A percentile compares a stretch with the other conserved stretches of the same genome.
phyloP scores from a whole-genome alignment of 768 basidiomycete genomes.

The Panaeolus papilionaceus region DNA sequence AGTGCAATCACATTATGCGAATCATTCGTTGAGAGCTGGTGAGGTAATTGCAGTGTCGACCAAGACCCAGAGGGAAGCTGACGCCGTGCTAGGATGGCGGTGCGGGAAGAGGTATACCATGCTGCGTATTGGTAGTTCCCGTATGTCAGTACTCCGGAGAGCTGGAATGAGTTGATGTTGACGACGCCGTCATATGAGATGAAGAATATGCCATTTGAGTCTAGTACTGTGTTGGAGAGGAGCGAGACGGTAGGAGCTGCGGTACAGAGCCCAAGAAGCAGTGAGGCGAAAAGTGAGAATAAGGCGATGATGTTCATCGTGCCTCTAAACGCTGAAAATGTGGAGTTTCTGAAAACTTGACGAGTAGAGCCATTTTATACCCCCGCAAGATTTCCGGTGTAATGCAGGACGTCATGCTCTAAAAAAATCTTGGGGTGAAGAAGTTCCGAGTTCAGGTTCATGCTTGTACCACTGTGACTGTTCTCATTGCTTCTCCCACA shows the following conservation, averaged over 20 bases:
- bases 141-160: slow-evolving; percentile 47
- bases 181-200: slow-evolving; percentile 54
- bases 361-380: slow-evolving; percentile 10
- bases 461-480: no score
- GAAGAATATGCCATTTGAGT: slow-evolving; percentile 49
- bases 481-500: no score
- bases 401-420: no score
- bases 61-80: slow-evolving; percentile 47
- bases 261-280: slow-evolving; percentile 25
- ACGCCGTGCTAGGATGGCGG: slow-evolving; percentile 46
- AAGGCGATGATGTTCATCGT: slow-evolving; percentile 19
- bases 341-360: slow-evolving; percentile 14
- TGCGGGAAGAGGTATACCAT: slow-evolving; percentile 51
- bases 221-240: slow-evolving; percentile 43
- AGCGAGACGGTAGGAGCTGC: slow-evolving; percentile 50
- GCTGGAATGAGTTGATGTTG: slow-evolving; percentile 54
- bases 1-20: slow-evolving; percentile 53
- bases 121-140: slow-evolving; percentile 48
- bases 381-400: no score
- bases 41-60: slow-evolving; percentile 48
- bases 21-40: slow-evolving; percentile 46
- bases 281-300: slow-evolving; percentile 17
- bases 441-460: no score
- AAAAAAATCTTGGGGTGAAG: no score
- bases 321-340: neutral